Evolutionary conservation across 2,329 filamentous ascomycete genomes (phyloP).

Genomic region (Penicillium janthinellum): DNA sequence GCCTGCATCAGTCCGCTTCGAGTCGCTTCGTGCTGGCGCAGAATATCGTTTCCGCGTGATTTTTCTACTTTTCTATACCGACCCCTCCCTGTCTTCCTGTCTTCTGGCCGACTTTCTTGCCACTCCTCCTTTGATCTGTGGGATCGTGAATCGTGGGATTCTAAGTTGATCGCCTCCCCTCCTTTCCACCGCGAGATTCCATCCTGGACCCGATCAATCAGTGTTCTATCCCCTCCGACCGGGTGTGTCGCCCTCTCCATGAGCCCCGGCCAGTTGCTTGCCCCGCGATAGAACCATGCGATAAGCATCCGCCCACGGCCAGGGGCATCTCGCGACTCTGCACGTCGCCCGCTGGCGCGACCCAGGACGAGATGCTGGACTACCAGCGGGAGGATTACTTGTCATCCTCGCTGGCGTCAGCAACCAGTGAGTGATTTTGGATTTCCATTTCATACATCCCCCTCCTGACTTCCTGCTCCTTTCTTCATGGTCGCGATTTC

Average conservation of each 20-base stretch:
- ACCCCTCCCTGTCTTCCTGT: constrained; percentile 2
- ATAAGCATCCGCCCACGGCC: constrained; percentile 38
- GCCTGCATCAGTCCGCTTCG: constrained; percentile 36
- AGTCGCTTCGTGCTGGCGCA: constrained; percentile 22
- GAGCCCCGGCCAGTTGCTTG: constrained; percentile 22
- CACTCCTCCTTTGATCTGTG: constrained; percentile 1
- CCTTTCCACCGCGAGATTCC: constrained; percentile 5
- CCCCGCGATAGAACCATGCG: constrained; percentile 41
- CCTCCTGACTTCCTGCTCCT: constrained; percentile 7
- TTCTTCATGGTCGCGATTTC: constrained; percentile 7
- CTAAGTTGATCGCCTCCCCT: constrained; percentile 2
- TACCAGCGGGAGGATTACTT: constrained; percentile 35
- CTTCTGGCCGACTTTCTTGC: not conserved
- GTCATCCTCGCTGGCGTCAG: constrained; percentile 37
- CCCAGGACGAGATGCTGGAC: constrained; percentile 47
- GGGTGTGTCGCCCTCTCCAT: constrained; percentile 21
- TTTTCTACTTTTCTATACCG: constrained; percentile 8
- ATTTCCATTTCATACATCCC: constrained; percentile 12
- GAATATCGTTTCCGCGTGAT: constrained; percentile 3
- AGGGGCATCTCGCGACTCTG: constrained; percentile 41
- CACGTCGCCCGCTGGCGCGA: constrained; percentile 37
- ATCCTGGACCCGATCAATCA: constrained; percentile 20
- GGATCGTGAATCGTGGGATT: not conserved
- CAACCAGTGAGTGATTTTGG: constrained; percentile 38
- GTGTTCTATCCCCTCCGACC: constrained; percentile 12